These are phyloP conservation scores for Colletotrichum tanaceti DNA, from an alignment of 2,329 filamentous ascomycete genomes.

Conservation along the genomic window DNA sequence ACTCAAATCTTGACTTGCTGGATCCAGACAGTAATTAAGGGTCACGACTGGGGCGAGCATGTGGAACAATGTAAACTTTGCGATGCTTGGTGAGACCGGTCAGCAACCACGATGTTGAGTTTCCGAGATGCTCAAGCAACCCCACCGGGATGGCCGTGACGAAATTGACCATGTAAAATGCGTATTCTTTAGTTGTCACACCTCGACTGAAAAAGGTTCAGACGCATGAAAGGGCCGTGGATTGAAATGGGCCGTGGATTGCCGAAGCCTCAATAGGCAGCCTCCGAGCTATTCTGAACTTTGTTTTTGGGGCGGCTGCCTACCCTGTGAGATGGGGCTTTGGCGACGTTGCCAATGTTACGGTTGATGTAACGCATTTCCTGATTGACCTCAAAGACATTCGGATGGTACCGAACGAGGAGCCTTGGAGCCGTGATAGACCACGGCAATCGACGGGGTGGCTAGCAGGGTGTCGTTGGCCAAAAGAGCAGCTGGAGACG, in stretches of 20 bases:
- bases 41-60: background rate
- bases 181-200: background rate
- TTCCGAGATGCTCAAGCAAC: background rate
- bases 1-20: background rate
- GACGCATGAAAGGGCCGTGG: background rate
- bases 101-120: background rate
- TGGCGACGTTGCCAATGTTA: too few species aligned
- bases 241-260: background rate
- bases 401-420: background rate
- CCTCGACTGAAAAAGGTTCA: background rate
- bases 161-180: background rate
- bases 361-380: background rate
- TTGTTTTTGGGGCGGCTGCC: background rate
- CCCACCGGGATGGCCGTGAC: background rate
- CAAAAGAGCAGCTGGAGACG: background rate
- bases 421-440: background rate
- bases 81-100: background rate
- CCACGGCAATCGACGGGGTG: background rate
- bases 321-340: background rate
- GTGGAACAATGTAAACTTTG: background rate
- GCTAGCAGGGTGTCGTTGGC: background rate
- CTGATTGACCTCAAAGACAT: too few species aligned
- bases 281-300: constrained; percentile 4
- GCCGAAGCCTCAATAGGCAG: background rate
- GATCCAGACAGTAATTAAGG: background rate